phyloP scores from a whole-genome alignment of 805 yeast genomes.

The Pichia exigua region DNA sequence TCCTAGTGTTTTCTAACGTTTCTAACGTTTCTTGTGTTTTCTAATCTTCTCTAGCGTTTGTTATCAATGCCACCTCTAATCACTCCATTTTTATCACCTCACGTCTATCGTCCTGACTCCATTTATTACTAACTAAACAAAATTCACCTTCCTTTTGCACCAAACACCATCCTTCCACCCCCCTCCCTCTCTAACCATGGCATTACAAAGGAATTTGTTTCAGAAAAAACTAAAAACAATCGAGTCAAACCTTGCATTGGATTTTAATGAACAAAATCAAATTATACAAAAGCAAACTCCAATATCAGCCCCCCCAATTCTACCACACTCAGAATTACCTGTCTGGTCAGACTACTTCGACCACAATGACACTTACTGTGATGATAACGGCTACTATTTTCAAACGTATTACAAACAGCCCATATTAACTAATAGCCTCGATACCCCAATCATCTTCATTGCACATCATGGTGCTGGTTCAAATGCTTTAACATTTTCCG shows the following conservation, averaged over 20 bases:
- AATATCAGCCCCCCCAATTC: too few relatives aligned
- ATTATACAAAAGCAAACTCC: too few relatives aligned
- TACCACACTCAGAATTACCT: neutral
- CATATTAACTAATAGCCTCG: neutral
- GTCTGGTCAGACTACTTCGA: conserved; percentile 26
- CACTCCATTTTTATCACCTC: too few relatives aligned
- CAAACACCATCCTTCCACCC: too few relatives aligned
- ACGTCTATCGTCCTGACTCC: too few relatives aligned
- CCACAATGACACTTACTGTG: conserved; percentile 17
- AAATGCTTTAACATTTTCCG: conserved; percentile 68
- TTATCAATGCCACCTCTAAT: too few relatives aligned
- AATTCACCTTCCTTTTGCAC: too few relatives aligned
- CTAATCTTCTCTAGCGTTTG: too few relatives aligned
- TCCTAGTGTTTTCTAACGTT: too few relatives aligned
- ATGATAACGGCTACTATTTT: conserved; percentile 28
- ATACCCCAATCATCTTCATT: conserved; percentile 49
- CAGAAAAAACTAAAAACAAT: conserved; percentile 18
- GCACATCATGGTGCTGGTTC: conserved; percentile 97
- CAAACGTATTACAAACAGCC: conserved; percentile 59
- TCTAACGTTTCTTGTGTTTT: too few relatives aligned
- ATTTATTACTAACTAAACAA: too few relatives aligned
- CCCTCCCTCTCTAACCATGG: neutral
- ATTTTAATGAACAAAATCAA: conserved; percentile 6
- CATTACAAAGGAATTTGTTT: conserved; percentile 20
- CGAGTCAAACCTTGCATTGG: conserved; percentile 19